Evolutionary conservation across 2,329 filamentous ascomycete genomes (phyloP).

Genomic region (Fusarium fracticaudum): DNA sequence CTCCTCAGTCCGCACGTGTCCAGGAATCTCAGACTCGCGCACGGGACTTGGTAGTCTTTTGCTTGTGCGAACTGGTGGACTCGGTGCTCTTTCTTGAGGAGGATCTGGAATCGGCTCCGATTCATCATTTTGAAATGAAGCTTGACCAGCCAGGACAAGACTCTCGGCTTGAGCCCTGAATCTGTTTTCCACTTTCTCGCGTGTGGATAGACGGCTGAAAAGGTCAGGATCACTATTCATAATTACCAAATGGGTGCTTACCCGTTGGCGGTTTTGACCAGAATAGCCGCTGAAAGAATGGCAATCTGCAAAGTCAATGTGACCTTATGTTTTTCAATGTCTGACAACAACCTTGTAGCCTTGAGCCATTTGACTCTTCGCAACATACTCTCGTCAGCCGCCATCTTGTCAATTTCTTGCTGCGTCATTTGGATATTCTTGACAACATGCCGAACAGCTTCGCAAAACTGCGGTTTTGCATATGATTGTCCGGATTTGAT

Average conservation of each 20-base stretch:
- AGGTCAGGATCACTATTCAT: background rate
- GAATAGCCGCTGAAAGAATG: conserved; percentile 16
- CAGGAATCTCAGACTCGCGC: conserved; percentile 9
- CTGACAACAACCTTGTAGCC: conserved; percentile 6
- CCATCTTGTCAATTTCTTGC: background rate
- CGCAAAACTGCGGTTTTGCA: background rate
- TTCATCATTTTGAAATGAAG: conserved; percentile 8
- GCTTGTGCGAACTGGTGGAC: conserved; percentile 11
- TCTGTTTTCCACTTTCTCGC: background rate
- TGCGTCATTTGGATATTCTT: conserved; percentile 12
- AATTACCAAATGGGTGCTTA: background rate
- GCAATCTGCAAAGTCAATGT: conserved; percentile 15
- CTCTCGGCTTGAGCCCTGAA: conserved; percentile 26
- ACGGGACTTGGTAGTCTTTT: conserved; percentile 21
- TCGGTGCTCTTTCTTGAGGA: conserved; percentile 13
- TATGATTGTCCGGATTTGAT: background rate
- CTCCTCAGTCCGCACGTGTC: conserved; percentile 8
- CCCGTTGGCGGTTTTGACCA: conserved; percentile 7
- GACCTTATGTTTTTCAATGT: conserved; percentile 28
- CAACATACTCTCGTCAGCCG: background rate
- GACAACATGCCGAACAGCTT: background rate
- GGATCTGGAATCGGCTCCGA: background rate
- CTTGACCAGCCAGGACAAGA: conserved; percentile 26
- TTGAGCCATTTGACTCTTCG: conserved; percentile 4
- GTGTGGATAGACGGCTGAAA: background rate